Conservation (phyloP, 345 rosid species). For the Salix exigua region DNA sequence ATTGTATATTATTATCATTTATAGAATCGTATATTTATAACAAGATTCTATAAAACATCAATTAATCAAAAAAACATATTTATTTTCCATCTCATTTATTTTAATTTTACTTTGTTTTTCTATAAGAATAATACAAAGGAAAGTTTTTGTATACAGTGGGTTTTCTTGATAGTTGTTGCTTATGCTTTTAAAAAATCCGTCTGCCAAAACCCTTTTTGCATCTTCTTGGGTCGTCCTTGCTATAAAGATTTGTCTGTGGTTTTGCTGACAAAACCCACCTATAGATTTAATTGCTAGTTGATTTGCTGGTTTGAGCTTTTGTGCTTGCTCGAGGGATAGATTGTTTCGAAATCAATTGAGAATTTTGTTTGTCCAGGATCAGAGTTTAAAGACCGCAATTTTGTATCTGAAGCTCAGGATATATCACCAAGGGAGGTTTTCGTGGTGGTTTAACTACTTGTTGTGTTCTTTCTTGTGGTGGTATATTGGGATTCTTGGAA, state of each 20-base stretch:
- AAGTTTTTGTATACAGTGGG: not conserved
- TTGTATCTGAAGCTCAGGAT: slow-evolving; percentile 11
- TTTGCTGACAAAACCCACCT: not conserved
- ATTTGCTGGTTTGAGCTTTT: slow-evolving; percentile 10
- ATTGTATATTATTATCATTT: too few species aligned
- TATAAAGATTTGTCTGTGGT: slow-evolving; percentile 4
- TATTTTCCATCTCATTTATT: too few species aligned
- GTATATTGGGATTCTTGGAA: not conserved
- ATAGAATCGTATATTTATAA: too few species aligned
- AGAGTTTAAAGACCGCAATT: not conserved
- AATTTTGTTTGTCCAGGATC: slow-evolving; percentile 7
- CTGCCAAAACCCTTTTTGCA: not conserved
- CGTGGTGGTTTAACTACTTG: not conserved
- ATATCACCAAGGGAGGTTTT: not conserved
- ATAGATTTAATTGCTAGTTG: not conserved
- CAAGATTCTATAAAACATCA: too few species aligned
- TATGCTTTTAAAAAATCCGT: slow-evolving; percentile 1
- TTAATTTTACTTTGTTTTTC: too few species aligned
- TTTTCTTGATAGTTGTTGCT: slow-evolving; percentile 8
- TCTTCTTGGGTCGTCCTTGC: not conserved
- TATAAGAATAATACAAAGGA: too few species aligned
- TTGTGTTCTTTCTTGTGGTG: not conserved
- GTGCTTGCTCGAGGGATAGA: not conserved
- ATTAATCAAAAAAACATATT: too few species aligned
- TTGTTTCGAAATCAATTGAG: not conserved